Base-by-base conservation (phyloP, 1,284 basidiomycete species). In the Cryptococcus depauperatus region DNA sequence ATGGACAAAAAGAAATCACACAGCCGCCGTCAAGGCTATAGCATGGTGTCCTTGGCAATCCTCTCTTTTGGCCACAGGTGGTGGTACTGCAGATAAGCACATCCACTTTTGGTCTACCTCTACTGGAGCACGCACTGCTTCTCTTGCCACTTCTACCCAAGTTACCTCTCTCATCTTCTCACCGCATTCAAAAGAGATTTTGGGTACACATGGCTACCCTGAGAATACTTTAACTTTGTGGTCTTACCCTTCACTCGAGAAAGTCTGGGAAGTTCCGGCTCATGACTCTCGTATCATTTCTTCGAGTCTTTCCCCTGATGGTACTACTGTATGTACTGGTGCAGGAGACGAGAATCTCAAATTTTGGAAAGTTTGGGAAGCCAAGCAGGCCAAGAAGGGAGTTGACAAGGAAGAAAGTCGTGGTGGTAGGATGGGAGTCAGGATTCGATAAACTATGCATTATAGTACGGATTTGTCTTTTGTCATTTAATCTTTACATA, bases 21-120 rank as follows among this genome's bases (percentile, higher is more conserved):
- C 85, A 0, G 91, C 90, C 0, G 91, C 91, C 0, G 90, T 95
- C 56, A 96, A 96, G 77, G 92, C 91, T 0, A 74, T 99, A 37
- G 88, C 90, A 0, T 99, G 95, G 90, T 96, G 89, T 56, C 90
- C 93, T 0, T 97, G 93, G 91, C 88, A 93, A 72, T 80, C 84
- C 0, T 84, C 85, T 8, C 76, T 98, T 7, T 79, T 98, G 38
- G 93, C 93, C 0, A 84, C 85, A 0, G 95, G 95, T 0, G 95
- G 95, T 1, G 95, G 95, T 0, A 92, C 90, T 0, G 85, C 85
- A 51, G 93, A 98, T 64, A 86, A 89, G 32, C 88, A 84, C 21
- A 87, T 97, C 57, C 87, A 97, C 64, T 77, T 95, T 51, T 95
- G 91, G 90, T 88, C 87, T 55, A 83, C 81, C 41, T 87, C 84